Evolutionary conservation across 257 asterid genomes (phyloP).

Genomic region (Jacaranda copaia): DNA sequence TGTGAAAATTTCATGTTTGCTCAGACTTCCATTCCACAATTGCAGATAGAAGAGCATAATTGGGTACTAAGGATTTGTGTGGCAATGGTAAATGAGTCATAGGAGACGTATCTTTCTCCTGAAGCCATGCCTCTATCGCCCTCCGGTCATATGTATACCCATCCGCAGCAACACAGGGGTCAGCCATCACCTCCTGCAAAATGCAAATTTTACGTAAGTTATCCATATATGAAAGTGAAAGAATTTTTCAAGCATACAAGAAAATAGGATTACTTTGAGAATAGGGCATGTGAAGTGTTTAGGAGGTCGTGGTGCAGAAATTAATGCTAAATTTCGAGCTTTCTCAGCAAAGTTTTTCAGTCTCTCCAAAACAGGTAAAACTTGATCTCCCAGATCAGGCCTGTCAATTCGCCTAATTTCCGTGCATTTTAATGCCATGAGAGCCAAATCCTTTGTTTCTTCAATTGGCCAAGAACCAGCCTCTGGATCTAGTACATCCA

Average conservation of each 20-base stretch:
- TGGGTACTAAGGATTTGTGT: conserved; percentile 69
- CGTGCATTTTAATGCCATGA: conserved; percentile 72
- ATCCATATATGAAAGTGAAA: too few species aligned
- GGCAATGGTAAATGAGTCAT: conserved; percentile 59
- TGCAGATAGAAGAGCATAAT: conserved; percentile 79
- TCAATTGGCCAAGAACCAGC: conserved; percentile 79
- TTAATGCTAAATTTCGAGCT: conserved; percentile 43
- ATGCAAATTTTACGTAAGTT: not conserved
- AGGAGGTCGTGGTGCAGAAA: conserved; percentile 53
- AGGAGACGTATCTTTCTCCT: conserved; percentile 67
- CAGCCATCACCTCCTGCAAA: conserved; percentile 77
- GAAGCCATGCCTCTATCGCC: conserved; percentile 78
- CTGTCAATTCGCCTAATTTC: conserved; percentile 72
- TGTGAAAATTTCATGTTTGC: conserved; percentile 26
- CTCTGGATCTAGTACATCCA: conserved; percentile 58
- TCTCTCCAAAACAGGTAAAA: conserved; percentile 72
- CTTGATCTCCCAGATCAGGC: conserved; percentile 61
- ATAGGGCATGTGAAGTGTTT: conserved; percentile 77
- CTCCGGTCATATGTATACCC: conserved; percentile 80
- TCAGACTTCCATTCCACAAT: conserved; percentile 80
- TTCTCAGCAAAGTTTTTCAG: conserved; percentile 60
- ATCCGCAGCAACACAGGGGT: conserved; percentile 95
- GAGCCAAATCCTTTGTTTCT: conserved; percentile 63
- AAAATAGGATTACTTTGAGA: conserved; percentile 58
- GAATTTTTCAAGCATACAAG: not conserved